These are phyloP conservation scores for Daldinia loculata DNA, from an alignment of 495 filamentous ascomycete species.

Conservation along the genomic window DNA sequence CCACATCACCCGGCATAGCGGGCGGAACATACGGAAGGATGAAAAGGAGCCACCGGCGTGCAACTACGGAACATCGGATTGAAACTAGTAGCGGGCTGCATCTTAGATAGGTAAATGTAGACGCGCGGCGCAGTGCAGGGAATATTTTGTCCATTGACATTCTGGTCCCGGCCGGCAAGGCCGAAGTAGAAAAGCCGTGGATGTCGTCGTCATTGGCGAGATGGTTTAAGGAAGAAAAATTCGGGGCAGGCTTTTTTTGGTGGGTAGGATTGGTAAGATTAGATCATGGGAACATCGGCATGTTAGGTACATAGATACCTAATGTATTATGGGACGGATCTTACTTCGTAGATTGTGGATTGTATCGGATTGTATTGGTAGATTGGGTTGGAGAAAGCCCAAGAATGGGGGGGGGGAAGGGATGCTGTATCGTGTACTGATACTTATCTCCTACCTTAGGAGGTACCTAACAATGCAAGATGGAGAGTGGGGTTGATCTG, in stretches of 20 bases:
- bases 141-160: neutral
- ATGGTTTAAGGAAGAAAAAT: slow-evolving; percentile 4
- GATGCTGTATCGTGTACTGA: slow-evolving; percentile 11
- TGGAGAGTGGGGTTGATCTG: slow-evolving; percentile 38
- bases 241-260: neutral
- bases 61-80: slow-evolving; percentile 1
- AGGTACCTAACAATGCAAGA: slow-evolving; percentile 24
- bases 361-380: neutral
- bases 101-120: slow-evolving; percentile 4
- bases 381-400: slow-evolving; percentile 10
- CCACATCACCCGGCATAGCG: slow-evolving; percentile 11
- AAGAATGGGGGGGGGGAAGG: neutral
- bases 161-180: slow-evolving; percentile 7
- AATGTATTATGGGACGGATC: slow-evolving; percentile 22
- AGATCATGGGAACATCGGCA: slow-evolving; percentile 17
- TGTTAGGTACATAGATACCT: too few relatives aligned
- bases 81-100: neutral
- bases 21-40: slow-evolving; percentile 21
- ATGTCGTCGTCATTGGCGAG: slow-evolving; percentile 19
- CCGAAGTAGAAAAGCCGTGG: slow-evolving; percentile 11
- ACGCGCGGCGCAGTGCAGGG: slow-evolving; percentile 1
- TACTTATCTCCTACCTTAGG: slow-evolving; percentile 8
- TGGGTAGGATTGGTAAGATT: slow-evolving; percentile 35
- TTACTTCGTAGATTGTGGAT: slow-evolving; percentile 12
- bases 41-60: neutral